phyloP scores from a whole-genome alignment of 1,284 basidiomycete species.

The Mycena citricolor region DNA sequence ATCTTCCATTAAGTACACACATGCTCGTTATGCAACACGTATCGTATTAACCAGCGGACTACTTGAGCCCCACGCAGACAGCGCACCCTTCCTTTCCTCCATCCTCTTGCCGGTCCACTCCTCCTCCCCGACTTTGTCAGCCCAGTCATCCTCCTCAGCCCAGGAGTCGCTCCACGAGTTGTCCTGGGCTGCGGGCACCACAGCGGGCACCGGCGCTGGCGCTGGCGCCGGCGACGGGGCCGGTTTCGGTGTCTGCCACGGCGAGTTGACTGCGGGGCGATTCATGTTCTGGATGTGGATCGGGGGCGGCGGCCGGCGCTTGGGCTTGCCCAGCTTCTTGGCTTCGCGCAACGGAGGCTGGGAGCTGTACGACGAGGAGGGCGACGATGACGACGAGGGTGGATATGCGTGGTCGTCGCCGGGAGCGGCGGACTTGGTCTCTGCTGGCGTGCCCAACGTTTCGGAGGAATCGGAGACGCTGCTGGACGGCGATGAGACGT shows the following conservation, averaged over 20 bases:
- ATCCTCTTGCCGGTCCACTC: slow-evolving; percentile 46
- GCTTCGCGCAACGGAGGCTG: slow-evolving; percentile 26
- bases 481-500: slow-evolving; percentile 35
- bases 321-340: slow-evolving; percentile 39
- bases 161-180: slow-evolving; percentile 51
- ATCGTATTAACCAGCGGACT: slow-evolving; percentile 20
- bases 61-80: slow-evolving; percentile 19
- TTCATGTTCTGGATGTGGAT: slow-evolving; percentile 34
- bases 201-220: slow-evolving; percentile 11
- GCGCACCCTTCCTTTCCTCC: slow-evolving; percentile 35
- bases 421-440: slow-evolving; percentile 34
- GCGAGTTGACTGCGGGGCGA: slow-evolving; percentile 36
- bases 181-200: slow-evolving; percentile 24
- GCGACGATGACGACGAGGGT: slow-evolving; percentile 39
- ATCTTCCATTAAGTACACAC: too few relatives aligned
- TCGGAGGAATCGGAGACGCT: slow-evolving; percentile 32
- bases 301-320: slow-evolving; percentile 43
- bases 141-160: slow-evolving; percentile 61
- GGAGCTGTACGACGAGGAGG: slow-evolving; percentile 33
- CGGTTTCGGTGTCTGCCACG: slow-evolving; percentile 22
- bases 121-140: slow-evolving; percentile 44
- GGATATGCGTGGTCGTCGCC: slow-evolving; percentile 60
- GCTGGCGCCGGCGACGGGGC: slow-evolving; percentile 24
- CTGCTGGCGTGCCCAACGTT: slow-evolving; percentile 30
- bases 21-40: too few relatives aligned